phyloP scores from a whole-genome alignment of 495 filamentous ascomycete species.

The Aspergillus bridgeri region DNA sequence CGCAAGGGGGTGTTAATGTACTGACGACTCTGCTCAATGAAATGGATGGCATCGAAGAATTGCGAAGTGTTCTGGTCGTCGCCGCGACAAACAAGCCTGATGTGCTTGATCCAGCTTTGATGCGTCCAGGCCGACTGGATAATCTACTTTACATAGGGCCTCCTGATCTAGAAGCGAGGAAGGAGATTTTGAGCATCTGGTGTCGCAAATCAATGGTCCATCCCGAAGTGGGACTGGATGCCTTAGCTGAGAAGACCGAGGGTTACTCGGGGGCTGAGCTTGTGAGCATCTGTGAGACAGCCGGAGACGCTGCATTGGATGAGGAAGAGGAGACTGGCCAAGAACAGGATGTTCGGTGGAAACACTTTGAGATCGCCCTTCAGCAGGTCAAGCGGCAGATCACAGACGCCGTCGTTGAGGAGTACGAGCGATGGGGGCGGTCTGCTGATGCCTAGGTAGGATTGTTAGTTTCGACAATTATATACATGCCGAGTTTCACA shows the following conservation, averaged over 20 bases:
- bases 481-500: too few relatives aligned
- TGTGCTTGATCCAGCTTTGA: conserved; percentile 76
- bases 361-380: conserved; percentile 64
- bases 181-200: conserved; percentile 71
- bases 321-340: conserved; percentile 46
- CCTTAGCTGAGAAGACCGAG: conserved; percentile 66
- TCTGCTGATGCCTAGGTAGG: conserved; percentile 28
- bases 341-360: conserved; percentile 51
- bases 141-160: conserved; percentile 86
- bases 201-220: conserved; percentile 56
- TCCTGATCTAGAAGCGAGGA: conserved; percentile 70
- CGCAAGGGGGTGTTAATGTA: conserved; percentile 66
- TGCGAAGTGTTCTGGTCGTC: conserved; percentile 83
- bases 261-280: conserved; percentile 91
- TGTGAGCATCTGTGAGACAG: conserved; percentile 71
- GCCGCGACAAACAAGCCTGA: conserved; percentile 94
- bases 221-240: conserved; percentile 61
- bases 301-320: conserved; percentile 56
- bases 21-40: conserved; percentile 90
- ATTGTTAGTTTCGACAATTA: too few relatives aligned
- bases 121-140: conserved; percentile 85
- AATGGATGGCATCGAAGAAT: conserved; percentile 89
- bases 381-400: conserved; percentile 63
- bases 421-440: conserved; percentile 64
- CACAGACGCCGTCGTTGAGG: conserved; percentile 57